A percentile compares a stretch with the other conserved stretches of the same genome.
Evolutionary conservation across 1,284 basidiomycete species (phyloP).

Genomic region (Leccinum proliferum): DNA sequence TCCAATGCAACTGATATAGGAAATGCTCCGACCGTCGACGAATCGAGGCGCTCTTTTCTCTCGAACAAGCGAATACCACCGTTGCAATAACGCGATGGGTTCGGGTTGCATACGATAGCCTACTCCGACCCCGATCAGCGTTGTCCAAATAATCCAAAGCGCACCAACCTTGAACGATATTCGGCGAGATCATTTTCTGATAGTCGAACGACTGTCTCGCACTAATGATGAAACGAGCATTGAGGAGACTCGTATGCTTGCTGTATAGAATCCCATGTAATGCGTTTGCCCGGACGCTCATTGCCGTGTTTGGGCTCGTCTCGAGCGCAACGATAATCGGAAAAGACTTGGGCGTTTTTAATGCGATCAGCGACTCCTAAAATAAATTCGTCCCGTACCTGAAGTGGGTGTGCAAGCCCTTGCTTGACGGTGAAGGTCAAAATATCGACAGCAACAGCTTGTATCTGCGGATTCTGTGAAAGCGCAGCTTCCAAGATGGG

Average conservation of each 20-base stretch:
- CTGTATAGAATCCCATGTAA: constrained; percentile 80
- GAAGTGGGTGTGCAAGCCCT: constrained; percentile 91
- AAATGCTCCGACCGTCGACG: constrained; percentile 17
- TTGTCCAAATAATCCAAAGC: background rate
- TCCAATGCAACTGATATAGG: constrained; percentile 16
- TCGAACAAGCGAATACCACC: constrained; percentile 87
- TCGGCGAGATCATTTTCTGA: constrained; percentile 55
- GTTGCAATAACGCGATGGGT: constrained; percentile 71
- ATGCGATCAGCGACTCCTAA: background rate
- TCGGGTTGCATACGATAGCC: constrained; percentile 59
- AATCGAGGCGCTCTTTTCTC: constrained; percentile 78
- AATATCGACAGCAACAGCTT: constrained; percentile 86
- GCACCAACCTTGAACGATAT: constrained; percentile 43
- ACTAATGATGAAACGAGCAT: constrained; percentile 77
- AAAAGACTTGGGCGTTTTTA: constrained; percentile 58
- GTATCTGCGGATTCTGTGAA: constrained; percentile 65
- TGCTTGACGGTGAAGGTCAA: constrained; percentile 91
- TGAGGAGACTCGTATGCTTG: constrained; percentile 89
- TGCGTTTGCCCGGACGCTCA: constrained; percentile 74
- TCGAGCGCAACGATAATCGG: constrained; percentile 93
- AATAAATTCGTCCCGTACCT: constrained; percentile 39
- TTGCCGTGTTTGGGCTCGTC: constrained; percentile 59
- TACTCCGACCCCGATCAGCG: constrained; percentile 21
- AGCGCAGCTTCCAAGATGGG: constrained; percentile 81
- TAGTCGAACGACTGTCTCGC: constrained; percentile 81